A percentile compares a stretch with the other conserved stretches of the same genome.
These are phyloP conservation scores for Ceriops tagal DNA, from an alignment of 345 rosid genomes.

Conservation along the genomic window DNA sequence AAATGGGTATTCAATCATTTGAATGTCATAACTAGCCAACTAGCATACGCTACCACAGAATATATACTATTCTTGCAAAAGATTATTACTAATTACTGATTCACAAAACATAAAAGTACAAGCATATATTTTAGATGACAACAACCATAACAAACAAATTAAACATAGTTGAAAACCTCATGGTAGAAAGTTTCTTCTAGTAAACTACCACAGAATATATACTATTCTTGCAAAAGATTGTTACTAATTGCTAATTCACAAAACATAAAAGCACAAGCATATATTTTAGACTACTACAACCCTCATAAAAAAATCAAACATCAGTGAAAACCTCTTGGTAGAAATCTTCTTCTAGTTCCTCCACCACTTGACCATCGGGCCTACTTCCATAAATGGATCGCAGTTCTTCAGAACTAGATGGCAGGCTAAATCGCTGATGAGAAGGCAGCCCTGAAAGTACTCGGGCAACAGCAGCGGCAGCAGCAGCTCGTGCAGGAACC, in stretches of 20 bases:
- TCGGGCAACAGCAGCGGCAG: constrained; percentile 98
- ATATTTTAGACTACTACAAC: background rate
- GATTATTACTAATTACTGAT: no score
- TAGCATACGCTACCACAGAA: no score
- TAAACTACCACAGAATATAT: background rate
- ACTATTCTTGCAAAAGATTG: no score
- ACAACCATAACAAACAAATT: background rate
- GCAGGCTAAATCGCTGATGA: constrained; percentile 66
- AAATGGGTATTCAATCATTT: no score
- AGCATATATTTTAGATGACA: background rate
- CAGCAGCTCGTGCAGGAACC: constrained; percentile 98
- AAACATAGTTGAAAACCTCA: constrained; percentile 44
- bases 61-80: no score
- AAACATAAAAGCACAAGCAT: background rate
- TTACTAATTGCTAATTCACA: background rate
- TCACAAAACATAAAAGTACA: background rate
- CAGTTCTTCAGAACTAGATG: constrained; percentile 75
- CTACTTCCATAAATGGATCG: constrained; percentile 72
- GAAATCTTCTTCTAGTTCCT: constrained; percentile 77
- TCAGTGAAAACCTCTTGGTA: constrained; percentile 59
- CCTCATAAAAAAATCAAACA: background rate
- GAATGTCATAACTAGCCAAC: no score
- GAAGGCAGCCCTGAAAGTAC: constrained; percentile 82
- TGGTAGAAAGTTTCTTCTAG: constrained; percentile 82
- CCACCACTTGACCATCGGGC: constrained; percentile 48